Conservation (phyloP, 768 basidiomycete genomes). For the Butyriboletus loyo region DNA sequence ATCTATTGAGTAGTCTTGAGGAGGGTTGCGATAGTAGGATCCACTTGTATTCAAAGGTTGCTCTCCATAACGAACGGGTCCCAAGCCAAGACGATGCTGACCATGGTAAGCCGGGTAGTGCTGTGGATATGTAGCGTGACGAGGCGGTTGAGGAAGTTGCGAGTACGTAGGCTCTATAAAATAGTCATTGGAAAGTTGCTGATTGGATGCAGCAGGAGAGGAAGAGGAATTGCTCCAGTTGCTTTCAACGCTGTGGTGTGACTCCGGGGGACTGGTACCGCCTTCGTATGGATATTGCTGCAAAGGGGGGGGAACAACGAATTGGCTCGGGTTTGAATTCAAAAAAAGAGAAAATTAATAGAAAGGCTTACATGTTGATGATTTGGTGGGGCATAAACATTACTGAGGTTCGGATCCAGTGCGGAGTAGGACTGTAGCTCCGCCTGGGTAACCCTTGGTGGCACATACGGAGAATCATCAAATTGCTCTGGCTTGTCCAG, state of each 20-base stretch:
- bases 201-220: constrained; percentile 19
- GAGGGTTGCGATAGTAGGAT: constrained; percentile 14
- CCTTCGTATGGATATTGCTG: constrained; percentile 21
- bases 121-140: background rate
- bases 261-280: constrained; percentile 23
- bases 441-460: constrained; percentile 23
- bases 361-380: constrained; percentile 15
- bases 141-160: constrained; percentile 2
- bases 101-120: constrained; percentile 26
- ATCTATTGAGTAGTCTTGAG: constrained; percentile 12
- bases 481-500: constrained; percentile 18
- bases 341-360: background rate
- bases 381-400: constrained; percentile 9
- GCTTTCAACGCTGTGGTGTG: constrained; percentile 23
- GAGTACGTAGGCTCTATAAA: constrained; percentile 3
- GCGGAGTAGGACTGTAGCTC: constrained; percentile 15
- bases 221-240: constrained; percentile 28
- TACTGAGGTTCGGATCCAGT: constrained; percentile 7
- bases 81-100: constrained; percentile 21
- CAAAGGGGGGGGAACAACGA: background rate
- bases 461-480: constrained; percentile 31
- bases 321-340: background rate
- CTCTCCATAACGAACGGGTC: constrained; percentile 16
- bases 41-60: constrained; percentile 9
- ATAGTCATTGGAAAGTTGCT: constrained; percentile 9